Evolutionary conservation across 2,329 filamentous ascomycete genomes (phyloP), one percentile per base, ranked within the genome.

Genomic region (Cyphellophora attinorum): DNA sequence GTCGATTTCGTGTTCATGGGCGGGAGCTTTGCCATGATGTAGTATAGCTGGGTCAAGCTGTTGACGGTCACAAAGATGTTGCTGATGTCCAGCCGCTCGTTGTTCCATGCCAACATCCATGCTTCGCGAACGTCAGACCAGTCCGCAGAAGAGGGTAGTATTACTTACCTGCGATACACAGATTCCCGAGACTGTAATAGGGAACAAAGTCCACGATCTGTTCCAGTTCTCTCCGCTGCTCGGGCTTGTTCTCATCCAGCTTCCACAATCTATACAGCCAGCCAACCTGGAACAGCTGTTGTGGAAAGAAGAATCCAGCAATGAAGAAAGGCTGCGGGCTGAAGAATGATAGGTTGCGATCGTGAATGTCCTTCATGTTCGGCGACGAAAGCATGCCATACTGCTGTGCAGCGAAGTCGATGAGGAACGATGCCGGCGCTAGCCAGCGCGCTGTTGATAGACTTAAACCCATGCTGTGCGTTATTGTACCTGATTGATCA

Each of bases 51-150:
- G 1, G 64, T 55, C 19, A 71, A 41, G 11, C 68, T 70, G 48
- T 76, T 77, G 51, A 72, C 55, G 13, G 67, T 51, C 27, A 76
- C 72, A 45, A 76, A 76, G 19, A 71, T 43, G 45, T 76, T 73
- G 16, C 67, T 58, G 0, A 62, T 61, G 35, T 65, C 61, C 4
- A 77, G 60, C 14, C 64, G 49, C 3, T 63, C 61, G 1, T 59
- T 45, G 45, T 76, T 76, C 72, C 72, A 77, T 57, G 74, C 75
- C 45, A 76, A 63, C 71, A 76, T 74, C 72, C 72, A 74, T 64
- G 34, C 19, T 12, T 8, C 3, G 19, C 10, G 3, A 19, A 17
- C 35, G 11, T 29, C 18, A 28, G 5, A 16, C 30, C 12, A 25
- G 12, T 12, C 25, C 13, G 21, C 8, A n/a, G 21, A 25, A n/a